Conservation (phyloP, 148 eudicot genomes). For the Fagopyrum tataricum region DNA sequence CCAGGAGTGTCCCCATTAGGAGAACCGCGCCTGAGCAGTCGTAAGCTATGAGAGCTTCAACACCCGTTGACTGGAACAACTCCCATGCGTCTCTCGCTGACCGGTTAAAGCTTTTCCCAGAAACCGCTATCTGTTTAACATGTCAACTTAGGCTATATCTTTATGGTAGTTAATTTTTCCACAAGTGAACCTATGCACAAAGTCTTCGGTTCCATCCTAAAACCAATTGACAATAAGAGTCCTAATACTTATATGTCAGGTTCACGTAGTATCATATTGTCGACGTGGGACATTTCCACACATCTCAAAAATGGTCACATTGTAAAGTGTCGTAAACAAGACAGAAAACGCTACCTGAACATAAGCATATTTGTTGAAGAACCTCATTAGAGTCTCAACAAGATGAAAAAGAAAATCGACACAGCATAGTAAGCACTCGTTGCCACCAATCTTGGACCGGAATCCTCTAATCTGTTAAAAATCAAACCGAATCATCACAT, state of each 20-base stretch:
- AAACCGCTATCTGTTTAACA: conserved; percentile 66
- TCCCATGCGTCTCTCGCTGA: conserved; percentile 99
- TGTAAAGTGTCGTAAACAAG: background rate
- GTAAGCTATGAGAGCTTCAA: conserved; percentile 87
- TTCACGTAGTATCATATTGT: too few species aligned
- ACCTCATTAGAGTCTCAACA: conserved; percentile 91
- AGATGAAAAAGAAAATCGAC: conserved; percentile 90
- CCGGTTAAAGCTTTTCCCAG: conserved; percentile 88
- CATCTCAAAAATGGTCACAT: too few species aligned
- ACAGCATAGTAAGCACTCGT: conserved; percentile 92
- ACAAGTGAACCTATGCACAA: too few species aligned
- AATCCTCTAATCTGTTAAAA: conserved; percentile 74
- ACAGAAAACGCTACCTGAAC: conserved; percentile 58
- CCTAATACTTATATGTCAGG: too few species aligned
- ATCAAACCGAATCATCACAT: conserved; percentile 13
- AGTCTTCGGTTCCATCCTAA: too few species aligned
- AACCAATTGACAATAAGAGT: too few species aligned
- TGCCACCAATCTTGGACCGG: conserved; percentile 83
- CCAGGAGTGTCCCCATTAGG: conserved; percentile 75
- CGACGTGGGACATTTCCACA: too few species aligned
- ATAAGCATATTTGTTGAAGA: conserved; percentile 93
- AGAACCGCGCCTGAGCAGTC: conserved; percentile 98
- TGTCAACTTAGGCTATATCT: background rate
- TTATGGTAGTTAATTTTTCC: too few species aligned
- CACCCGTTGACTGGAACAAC: conserved; percentile 91